Evolutionary conservation across 306 rosid species (phyloP).

Genomic region (Acacia confusa): DNA sequence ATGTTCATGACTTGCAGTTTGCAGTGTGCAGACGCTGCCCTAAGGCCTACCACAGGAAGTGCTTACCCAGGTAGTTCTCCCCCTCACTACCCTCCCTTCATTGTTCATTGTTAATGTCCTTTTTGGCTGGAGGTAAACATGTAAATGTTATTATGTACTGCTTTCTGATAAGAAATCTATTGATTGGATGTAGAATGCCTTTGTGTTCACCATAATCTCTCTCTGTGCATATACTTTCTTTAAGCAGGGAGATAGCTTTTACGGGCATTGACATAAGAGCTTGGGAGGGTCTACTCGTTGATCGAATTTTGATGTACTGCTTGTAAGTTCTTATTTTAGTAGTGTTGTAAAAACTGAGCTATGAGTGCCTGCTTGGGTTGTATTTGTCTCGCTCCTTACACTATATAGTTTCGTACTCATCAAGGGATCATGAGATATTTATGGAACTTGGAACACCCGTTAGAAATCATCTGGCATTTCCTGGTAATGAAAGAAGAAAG

Average conservation of each 20-base stretch:
- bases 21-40: constrained; percentile 74
- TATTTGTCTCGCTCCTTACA: not conserved
- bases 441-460: constrained; percentile 43
- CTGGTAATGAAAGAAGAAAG: constrained; percentile 33
- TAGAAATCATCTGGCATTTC: constrained; percentile 59
- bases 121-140: constrained; percentile 16
- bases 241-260: constrained; percentile 50
- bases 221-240: constrained; percentile 21
- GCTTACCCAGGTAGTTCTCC: constrained; percentile 59
- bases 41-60: constrained; percentile 68
- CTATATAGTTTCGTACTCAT: constrained; percentile 23
- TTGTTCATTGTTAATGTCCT: constrained; percentile 1
- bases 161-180: constrained; percentile 11
- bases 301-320: constrained; percentile 68
- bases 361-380: constrained; percentile 12
- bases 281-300: constrained; percentile 60
- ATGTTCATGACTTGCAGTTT: constrained; percentile 51
- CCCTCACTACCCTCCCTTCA: not conserved
- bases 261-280: constrained; percentile 48
- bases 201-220: constrained; percentile 2
- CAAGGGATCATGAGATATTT: constrained; percentile 60
- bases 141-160: not conserved
- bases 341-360: constrained; percentile 6
- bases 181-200: not conserved
- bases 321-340: constrained; percentile 47